A percentile compares a stretch with the other conserved stretches of the same genome.
Conservation (phyloP, 768 basidiomycete species). For the Kwoniella heveanensis region DNA sequence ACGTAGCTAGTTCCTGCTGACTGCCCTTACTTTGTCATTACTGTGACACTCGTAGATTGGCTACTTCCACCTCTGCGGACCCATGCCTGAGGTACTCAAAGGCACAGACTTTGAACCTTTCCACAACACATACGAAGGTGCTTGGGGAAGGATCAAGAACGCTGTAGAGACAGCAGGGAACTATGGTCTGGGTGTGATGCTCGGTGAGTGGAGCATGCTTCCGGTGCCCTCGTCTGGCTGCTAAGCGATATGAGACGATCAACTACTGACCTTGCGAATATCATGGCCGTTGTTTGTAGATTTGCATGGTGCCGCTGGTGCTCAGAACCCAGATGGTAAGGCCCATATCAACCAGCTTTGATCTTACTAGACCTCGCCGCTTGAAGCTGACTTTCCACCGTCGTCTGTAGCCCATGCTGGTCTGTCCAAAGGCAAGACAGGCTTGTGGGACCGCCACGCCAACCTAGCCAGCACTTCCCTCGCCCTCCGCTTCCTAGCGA, state of each 20-base stretch:
- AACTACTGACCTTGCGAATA: too few relatives aligned
- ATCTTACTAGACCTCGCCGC: too few relatives aligned
- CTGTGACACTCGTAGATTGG: slow-evolving; percentile 59
- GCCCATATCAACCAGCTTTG: neutral
- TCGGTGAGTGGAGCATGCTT: slow-evolving; percentile 59
- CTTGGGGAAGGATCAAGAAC: slow-evolving; percentile 69
- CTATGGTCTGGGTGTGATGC: slow-evolving; percentile 74
- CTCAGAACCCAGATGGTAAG: slow-evolving; percentile 52
- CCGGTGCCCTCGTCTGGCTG: neutral
- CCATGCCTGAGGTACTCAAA: slow-evolving; percentile 70
- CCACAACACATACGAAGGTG: slow-evolving; percentile 62
- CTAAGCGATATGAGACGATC: slow-evolving; percentile 4
- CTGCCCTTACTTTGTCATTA: neutral
- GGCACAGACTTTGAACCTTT: slow-evolving; percentile 69
- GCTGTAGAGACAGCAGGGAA: slow-evolving; percentile 64
- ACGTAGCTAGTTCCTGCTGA: slow-evolving; percentile 66
- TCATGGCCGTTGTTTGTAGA: slow-evolving; percentile 55
- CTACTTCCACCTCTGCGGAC: slow-evolving; percentile 76
- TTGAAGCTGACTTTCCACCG: slow-evolving; percentile 1
- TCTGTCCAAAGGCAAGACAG: slow-evolving; percentile 58
- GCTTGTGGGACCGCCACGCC: slow-evolving; percentile 43
- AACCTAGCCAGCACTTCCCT: slow-evolving; percentile 52
- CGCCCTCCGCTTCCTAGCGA: slow-evolving; percentile 55
- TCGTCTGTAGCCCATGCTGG: slow-evolving; percentile 58
- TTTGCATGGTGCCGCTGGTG: slow-evolving; percentile 79